phyloP scores from a whole-genome alignment of 495 filamentous ascomycete genomes.

The Trichocladium uniseriatum region DNA sequence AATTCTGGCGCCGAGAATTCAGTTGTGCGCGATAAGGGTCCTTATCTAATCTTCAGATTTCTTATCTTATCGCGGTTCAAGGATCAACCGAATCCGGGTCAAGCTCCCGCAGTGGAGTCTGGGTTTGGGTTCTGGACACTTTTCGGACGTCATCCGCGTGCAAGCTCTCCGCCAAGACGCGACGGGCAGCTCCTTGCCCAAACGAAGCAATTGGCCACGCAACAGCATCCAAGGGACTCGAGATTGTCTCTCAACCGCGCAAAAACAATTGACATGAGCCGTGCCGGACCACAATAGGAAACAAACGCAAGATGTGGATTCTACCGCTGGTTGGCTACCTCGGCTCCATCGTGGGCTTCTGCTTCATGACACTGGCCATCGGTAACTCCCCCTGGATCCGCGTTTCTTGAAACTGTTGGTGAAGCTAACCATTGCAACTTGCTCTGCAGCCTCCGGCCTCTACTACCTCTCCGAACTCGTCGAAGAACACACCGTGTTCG shows the following conservation, averaged over 20 bases:
- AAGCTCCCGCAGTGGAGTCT: neutral
- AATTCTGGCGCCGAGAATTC: neutral
- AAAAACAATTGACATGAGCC: neutral
- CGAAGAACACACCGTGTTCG: conserved; percentile 91
- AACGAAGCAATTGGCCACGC: neutral
- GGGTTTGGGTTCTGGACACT: neutral
- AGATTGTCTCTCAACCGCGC: neutral
- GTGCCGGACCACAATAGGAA: neutral
- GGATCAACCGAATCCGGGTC: conserved; percentile 6
- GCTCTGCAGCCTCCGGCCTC: conserved; percentile 74
- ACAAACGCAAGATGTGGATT: conserved; percentile 67
- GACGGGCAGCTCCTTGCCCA: neutral
- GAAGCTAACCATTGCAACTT: too few species aligned
- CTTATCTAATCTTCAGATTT: conserved; percentile 6
- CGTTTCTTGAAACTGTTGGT: too few species aligned
- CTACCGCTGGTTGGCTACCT: conserved; percentile 81
- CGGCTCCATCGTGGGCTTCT: conserved; percentile 79
- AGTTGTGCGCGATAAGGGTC: conserved; percentile 3
- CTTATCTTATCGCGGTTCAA: neutral
- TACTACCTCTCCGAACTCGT: conserved; percentile 98
- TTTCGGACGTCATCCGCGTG: conserved; percentile 5
- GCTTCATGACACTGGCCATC: conserved; percentile 86
- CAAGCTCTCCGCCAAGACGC: conserved; percentile 2
- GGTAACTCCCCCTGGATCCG: conserved; percentile 52
- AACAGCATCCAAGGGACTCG: neutral